Conservation (phyloP, 2,329 filamentous ascomycete species). For the Colletotrichum salicis region DNA sequence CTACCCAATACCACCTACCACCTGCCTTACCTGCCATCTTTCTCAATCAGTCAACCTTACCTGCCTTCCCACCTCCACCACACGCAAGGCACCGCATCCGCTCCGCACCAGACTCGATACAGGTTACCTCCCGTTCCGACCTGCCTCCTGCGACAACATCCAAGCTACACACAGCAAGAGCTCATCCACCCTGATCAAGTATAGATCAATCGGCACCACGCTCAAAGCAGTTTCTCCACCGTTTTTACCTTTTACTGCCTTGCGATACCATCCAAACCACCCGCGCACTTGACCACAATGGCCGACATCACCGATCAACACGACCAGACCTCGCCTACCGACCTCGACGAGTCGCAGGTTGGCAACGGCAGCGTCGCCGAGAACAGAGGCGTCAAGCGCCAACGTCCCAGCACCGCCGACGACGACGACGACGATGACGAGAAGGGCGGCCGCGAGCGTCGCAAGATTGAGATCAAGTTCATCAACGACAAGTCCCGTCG, state of each 20-base stretch:
- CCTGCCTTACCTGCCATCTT: constrained; percentile 1
- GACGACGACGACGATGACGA: constrained; percentile 98
- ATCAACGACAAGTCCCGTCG: constrained; percentile 99
- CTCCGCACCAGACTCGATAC: constrained; percentile 56
- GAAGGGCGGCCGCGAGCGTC: constrained; percentile 95
- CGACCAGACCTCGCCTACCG: constrained; percentile 79
- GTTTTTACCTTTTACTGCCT: constrained; percentile 62
- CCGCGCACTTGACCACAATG: constrained; percentile 59
- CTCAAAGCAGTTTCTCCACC: constrained; percentile 74
- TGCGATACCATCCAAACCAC: constrained; percentile 46
- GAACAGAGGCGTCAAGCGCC: constrained; percentile 88
- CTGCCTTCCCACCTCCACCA: constrained; percentile 25
- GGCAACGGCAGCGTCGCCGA: constrained; percentile 73
- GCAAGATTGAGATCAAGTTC: constrained; percentile 99
- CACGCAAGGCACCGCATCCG: constrained; percentile 20
- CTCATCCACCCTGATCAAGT: constrained; percentile 70
- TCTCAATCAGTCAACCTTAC: constrained; percentile 10
- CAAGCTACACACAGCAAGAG: constrained; percentile 50
- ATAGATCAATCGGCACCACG: constrained; percentile 73
- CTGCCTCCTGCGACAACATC: constrained; percentile 64
- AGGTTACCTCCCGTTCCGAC: constrained; percentile 56
- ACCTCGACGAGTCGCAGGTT: constrained; percentile 78
- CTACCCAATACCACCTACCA: constrained; percentile 12
- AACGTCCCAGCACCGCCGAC: constrained; percentile 83
- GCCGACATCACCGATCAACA: constrained; percentile 84